These are phyloP conservation scores for Cyanophora paradoxa DNA, from an alignment of 78 protist species.

Conservation along the genomic window DNA sequence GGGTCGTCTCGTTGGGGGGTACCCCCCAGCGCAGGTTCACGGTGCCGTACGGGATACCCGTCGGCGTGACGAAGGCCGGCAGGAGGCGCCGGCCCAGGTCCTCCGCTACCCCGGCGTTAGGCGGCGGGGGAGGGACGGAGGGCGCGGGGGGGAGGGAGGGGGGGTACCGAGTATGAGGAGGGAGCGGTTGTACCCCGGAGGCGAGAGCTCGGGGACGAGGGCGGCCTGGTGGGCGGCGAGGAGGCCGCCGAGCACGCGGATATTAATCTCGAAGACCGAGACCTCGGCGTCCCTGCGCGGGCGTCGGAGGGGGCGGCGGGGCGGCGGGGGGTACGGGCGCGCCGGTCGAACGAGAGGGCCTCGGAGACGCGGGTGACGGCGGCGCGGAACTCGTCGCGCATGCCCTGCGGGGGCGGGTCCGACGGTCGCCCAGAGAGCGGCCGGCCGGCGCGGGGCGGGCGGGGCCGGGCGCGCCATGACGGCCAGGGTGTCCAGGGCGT, in stretches of 20 bases:
- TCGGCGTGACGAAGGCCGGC: conserved; percentile 79
- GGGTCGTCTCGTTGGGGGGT: conserved; percentile 25
- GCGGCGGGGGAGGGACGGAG: neutral
- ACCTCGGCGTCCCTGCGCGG: conserved; percentile 71
- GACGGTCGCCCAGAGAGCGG: too few species aligned
- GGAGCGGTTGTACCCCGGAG: neutral
- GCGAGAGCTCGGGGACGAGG: conserved; percentile 6
- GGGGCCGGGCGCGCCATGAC: too few species aligned
- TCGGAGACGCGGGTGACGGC: neutral
- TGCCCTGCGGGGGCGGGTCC: too few species aligned
- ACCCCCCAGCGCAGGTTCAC: conserved; percentile 77
- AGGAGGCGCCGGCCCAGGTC: conserved; percentile 78
- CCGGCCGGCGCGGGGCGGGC: too few species aligned
- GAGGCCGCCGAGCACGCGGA: conserved; percentile 86
- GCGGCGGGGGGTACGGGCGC: too few species aligned
- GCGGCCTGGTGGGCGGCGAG: conserved; percentile 41
- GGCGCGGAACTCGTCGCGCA: neutral
- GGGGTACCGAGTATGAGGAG: neutral
- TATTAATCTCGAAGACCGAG: conserved; percentile 88
- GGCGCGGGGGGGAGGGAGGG: neutral
- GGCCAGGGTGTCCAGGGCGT: conserved; percentile 30
- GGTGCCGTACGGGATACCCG: conserved; percentile 89
- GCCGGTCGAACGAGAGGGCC: conserved; percentile 25
- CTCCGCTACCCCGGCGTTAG: conserved; percentile 39
- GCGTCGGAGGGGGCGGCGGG: too few species aligned